phyloP scores from a whole-genome alignment of 148 eudicot genomes.

The Vaccinium darrowii region DNA sequence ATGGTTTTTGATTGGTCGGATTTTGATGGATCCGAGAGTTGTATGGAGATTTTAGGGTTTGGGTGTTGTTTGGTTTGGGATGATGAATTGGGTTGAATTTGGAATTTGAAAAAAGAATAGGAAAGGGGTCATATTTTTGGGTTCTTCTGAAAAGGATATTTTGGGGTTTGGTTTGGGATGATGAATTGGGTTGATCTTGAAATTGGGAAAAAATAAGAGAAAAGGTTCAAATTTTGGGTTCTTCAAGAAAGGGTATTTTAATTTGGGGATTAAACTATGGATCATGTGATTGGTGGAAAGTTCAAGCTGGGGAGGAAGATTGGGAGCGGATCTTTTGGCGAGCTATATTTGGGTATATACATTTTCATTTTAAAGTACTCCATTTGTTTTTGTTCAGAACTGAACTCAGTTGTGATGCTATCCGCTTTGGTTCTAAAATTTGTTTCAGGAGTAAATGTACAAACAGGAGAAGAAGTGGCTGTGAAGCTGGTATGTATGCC shows the following conservation, averaged over 20 bases:
- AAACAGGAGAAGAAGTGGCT: conserved; percentile 87
- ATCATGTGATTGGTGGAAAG: conserved; percentile 71
- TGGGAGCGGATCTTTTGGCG: conserved; percentile 82
- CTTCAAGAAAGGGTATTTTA: neutral
- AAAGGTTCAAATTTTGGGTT: neutral
- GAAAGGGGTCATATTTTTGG: neutral
- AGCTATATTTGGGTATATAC: conserved; percentile 62
- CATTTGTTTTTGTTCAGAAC: neutral
- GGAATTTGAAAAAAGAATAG: neutral
- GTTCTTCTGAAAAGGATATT: neutral
- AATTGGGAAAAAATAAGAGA: neutral
- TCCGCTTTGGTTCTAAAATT: neutral
- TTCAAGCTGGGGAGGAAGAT: conserved; percentile 77
- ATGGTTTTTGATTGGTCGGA: conserved; percentile 8
- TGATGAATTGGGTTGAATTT: conserved; percentile 12
- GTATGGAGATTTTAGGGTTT: conserved; percentile 2
- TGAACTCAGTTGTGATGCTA: neutral
- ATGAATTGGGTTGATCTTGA: neutral
- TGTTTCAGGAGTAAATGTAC: conserved; percentile 71
- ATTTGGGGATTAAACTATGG: conserved; percentile 33
- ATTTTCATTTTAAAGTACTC: neutral
- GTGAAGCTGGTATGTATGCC: conserved; percentile 73
- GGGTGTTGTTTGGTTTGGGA: conserved; percentile 13
- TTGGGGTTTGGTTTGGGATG: conserved; percentile 3
- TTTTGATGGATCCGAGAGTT: conserved; percentile 16